phyloP scores from a whole-genome alignment of 306 rosid species.

The Vigna unguiculata region DNA sequence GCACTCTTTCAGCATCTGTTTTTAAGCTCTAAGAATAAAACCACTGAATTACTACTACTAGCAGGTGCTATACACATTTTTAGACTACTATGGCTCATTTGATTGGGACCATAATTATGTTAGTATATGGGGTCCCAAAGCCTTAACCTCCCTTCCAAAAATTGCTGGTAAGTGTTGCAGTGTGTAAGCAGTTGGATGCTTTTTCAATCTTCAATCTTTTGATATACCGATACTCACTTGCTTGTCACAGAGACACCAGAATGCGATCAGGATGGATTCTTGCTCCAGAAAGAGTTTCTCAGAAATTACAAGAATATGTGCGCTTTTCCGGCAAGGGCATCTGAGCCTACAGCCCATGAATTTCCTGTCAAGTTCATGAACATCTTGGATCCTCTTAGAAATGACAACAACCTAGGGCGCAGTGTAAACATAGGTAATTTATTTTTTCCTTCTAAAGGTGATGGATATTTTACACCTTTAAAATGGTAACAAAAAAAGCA shows the following conservation, averaged over 20 bases:
- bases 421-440: slow-evolving; percentile 66
- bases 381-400: slow-evolving; percentile 73
- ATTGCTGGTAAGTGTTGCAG: slow-evolving; percentile 54
- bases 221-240: slow-evolving; percentile 25
- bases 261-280: slow-evolving; percentile 41
- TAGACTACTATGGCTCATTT: slow-evolving; percentile 70
- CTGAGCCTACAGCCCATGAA: slow-evolving; percentile 44
- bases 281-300: slow-evolving; percentile 67
- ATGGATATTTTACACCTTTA: background rate
- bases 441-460: background rate
- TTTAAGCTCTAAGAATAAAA: slow-evolving; percentile 42
- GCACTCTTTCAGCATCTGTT: slow-evolving; percentile 19
- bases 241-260: slow-evolving; percentile 56
- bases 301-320: slow-evolving; percentile 55
- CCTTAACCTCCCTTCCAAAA: slow-evolving; percentile 61
- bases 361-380: slow-evolving; percentile 66
- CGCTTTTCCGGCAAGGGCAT: slow-evolving; percentile 44
- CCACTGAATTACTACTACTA: slow-evolving; percentile 38
- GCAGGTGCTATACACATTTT: slow-evolving; percentile 73
- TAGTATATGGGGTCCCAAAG: slow-evolving; percentile 62
- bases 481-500: background rate
- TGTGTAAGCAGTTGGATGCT: slow-evolving; percentile 23
- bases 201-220: slow-evolving; percentile 35
- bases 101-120: slow-evolving; percentile 68
- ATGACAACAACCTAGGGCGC: slow-evolving; percentile 74